Evolutionary conservation across 352 stramenopile genomes (phyloP).

Genomic region (Globisporangium ultimum): DNA sequence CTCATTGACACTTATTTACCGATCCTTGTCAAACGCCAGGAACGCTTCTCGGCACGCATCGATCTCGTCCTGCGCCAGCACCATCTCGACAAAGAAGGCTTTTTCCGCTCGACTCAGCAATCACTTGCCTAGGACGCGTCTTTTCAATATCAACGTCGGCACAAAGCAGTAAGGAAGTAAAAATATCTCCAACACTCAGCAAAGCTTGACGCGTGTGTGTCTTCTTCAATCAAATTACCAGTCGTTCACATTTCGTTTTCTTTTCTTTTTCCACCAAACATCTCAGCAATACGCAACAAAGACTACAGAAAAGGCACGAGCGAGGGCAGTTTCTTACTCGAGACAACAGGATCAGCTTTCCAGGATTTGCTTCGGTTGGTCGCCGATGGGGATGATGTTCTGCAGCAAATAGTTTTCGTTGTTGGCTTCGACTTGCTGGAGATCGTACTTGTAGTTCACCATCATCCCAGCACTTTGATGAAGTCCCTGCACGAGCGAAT

Average conservation of each 20-base stretch:
- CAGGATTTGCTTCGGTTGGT: conserved; percentile 61
- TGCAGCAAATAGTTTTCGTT: conserved; percentile 83
- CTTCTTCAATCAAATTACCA: too few relatives aligned
- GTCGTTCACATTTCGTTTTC: too few relatives aligned
- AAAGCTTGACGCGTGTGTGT: too few relatives aligned
- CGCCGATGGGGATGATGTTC: conserved; percentile 71
- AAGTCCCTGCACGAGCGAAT: conserved; percentile 35
- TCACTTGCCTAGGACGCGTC: neutral
- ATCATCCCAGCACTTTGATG: conserved; percentile 77
- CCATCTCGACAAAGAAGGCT: conserved; percentile 29
- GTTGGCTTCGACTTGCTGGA: conserved; percentile 66
- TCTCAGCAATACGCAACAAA: too few relatives aligned
- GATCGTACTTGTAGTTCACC: conserved; percentile 88
- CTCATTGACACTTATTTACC: conserved; percentile 21
- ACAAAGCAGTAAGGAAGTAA: too few relatives aligned
- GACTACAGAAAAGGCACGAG: too few relatives aligned
- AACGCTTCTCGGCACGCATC: conserved; percentile 96
- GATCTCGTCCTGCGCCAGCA: conserved; percentile 95
- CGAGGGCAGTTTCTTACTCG: too few relatives aligned
- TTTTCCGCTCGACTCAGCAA: neutral
- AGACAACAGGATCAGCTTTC: neutral
- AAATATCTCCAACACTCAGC: too few relatives aligned
- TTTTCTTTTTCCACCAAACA: too few relatives aligned
- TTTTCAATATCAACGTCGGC: conserved; percentile 3
- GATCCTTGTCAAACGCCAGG: conserved; percentile 96